A percentile compares a stretch with the other conserved stretches of the same genome.
Conservation (phyloP, 441 rosid genomes). For the Adansonia rubrostipa region DNA sequence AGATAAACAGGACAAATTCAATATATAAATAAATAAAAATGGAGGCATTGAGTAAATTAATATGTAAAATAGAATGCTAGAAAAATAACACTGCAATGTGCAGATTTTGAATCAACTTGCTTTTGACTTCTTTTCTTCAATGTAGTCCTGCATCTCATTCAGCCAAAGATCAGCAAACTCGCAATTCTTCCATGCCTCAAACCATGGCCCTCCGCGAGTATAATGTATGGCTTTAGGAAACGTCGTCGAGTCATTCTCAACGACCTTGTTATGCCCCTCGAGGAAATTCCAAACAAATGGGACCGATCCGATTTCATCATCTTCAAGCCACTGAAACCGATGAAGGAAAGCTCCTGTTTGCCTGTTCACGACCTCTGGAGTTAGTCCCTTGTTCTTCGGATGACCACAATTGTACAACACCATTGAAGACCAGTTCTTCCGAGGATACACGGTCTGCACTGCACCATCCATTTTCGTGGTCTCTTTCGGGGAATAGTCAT, state of each 20-base stretch:
- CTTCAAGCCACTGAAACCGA: conserved; percentile 76
- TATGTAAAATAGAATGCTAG: neutral
- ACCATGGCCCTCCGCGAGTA: conserved; percentile 98
- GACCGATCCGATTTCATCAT: conserved; percentile 82
- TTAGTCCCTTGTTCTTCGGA: conserved; percentile 77
- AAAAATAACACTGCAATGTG: neutral
- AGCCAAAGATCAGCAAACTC: conserved; percentile 93
- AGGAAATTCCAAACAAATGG: conserved; percentile 93
- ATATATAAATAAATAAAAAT: neutral
- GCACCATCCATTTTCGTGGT: conserved; percentile 98
- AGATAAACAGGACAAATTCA: conserved; percentile 1
- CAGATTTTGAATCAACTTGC: conserved; percentile 26
- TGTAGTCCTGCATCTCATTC: conserved; percentile 71
- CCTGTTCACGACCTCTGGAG: conserved; percentile 29
- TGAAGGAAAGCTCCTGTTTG: conserved; percentile 30
- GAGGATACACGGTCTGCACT: conserved; percentile 86
- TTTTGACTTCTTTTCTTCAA: conserved; percentile 40
- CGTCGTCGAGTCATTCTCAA: conserved; percentile 61
- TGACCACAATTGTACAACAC: conserved; percentile 92
- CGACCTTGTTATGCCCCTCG: conserved; percentile 85
- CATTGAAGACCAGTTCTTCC: conserved; percentile 99
- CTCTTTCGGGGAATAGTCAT: conserved; percentile 88
- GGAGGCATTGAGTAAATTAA: conserved; percentile 10
- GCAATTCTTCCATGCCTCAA: conserved; percentile 91
- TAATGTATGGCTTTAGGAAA: conserved; percentile 84